Evolutionary conservation across 2,329 filamentous ascomycete species (phyloP).

Genomic region (Colletotrichum limetticola): DNA sequence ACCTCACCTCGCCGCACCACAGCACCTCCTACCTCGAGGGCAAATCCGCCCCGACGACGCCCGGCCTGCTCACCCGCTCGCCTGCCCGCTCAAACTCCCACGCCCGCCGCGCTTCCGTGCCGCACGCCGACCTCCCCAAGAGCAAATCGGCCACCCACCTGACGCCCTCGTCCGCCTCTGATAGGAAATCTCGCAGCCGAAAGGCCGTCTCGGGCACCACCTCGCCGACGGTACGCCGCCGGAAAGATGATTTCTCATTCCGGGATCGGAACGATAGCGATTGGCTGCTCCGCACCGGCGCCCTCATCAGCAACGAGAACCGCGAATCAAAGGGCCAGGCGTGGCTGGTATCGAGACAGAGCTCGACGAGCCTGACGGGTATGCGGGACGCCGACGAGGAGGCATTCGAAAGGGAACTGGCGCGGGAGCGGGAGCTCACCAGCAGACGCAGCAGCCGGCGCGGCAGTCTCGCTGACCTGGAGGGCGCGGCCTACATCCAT

Average conservation of each 20-base stretch:
- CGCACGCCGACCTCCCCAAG: slow-evolving; percentile 58
- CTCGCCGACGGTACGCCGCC: slow-evolving; percentile 42
- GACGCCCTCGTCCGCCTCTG: slow-evolving; percentile 36
- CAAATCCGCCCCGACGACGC: slow-evolving; percentile 72
- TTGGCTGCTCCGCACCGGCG: slow-evolving; percentile 73
- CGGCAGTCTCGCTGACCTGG: slow-evolving; percentile 54
- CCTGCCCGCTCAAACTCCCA: slow-evolving; percentile 61
- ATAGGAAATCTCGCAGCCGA: slow-evolving; percentile 37
- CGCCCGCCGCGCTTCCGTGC: slow-evolving; percentile 54
- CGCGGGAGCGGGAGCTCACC: slow-evolving; percentile 59
- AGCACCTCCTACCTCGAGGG: slow-evolving; percentile 68
- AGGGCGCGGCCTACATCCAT: slow-evolving; percentile 41
- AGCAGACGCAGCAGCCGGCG: slow-evolving; percentile 61
- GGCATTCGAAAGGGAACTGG: slow-evolving; percentile 62
- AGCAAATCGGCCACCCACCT: slow-evolving; percentile 73
- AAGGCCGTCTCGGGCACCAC: slow-evolving; percentile 43
- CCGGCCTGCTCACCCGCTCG: slow-evolving; percentile 69
- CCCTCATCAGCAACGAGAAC: slow-evolving; percentile 69
- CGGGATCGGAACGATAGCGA: slow-evolving; percentile 63
- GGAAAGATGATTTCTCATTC: slow-evolving; percentile 27
- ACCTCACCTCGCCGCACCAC: slow-evolving; percentile 45
- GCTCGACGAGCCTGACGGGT: slow-evolving; percentile 70
- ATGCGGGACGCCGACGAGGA: slow-evolving; percentile 63
- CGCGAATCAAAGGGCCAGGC: slow-evolving; percentile 76
- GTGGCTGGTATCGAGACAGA: slow-evolving; percentile 74